Evolutionary conservation across 371 early-diverging fungal genomes (phyloP).

Genomic region (Actinomortierella ambigua): DNA sequence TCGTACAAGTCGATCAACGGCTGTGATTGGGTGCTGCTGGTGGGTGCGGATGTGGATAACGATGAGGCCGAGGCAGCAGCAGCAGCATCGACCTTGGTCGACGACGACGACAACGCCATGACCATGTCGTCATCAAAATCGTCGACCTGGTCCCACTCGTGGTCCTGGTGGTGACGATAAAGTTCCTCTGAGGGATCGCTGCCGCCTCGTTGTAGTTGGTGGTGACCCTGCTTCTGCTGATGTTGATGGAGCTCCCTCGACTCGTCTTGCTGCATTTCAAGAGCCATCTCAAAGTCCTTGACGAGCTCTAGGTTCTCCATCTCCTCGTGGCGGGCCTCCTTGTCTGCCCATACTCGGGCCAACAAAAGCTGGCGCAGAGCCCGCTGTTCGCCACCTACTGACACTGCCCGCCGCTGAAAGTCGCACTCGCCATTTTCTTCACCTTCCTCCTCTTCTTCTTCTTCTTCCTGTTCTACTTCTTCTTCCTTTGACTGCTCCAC

Average conservation of each 20-base stretch:
- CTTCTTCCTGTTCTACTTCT: not conserved
- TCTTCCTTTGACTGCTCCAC: conserved; percentile 4
- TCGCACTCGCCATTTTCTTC: too few relatives aligned
- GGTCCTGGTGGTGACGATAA: not conserved
- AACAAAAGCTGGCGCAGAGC: conserved; percentile 10
- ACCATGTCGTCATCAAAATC: not conserved
- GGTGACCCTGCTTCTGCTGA: not conserved
- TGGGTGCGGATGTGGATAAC: too few relatives aligned
- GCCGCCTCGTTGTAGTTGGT: not conserved
- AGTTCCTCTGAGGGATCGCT: too few relatives aligned
- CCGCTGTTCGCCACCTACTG: too few relatives aligned
- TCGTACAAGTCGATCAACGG: conserved; percentile 30
- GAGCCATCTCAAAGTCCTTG: conserved; percentile 27
- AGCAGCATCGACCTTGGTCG: too few relatives aligned
- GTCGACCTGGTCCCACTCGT: not conserved
- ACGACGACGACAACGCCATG: not conserved
- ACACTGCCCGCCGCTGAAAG: too few relatives aligned
- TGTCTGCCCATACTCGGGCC: conserved; percentile 19
- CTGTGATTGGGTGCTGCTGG: not conserved
- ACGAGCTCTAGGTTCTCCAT: conserved; percentile 42
- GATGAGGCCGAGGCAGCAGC: too few relatives aligned
- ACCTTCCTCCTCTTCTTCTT: too few relatives aligned
- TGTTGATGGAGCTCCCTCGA: not conserved
- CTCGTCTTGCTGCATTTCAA: conserved; percentile 14
- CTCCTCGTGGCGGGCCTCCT: conserved; percentile 25